Percentiles rank a stretch among this genome's conserved stretches.
Evolutionary conservation across 2,329 filamentous ascomycete species (phyloP).

Genomic region (Neonectria hederae): DNA sequence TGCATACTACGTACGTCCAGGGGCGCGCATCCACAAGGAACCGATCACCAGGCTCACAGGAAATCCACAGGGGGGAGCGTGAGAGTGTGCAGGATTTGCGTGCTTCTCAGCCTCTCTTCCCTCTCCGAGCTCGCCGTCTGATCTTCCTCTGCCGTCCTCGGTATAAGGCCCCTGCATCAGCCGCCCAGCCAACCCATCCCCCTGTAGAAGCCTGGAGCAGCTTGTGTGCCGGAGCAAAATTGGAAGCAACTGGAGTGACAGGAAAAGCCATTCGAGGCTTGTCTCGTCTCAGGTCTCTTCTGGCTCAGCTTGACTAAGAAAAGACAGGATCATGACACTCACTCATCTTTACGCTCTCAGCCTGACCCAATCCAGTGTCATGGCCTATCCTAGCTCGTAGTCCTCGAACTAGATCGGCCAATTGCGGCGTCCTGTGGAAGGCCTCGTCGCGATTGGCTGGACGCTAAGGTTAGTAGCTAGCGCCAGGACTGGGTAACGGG

Average conservation of each 20-base stretch:
- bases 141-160: background rate
- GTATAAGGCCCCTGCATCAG: constrained; percentile 15
- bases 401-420: constrained; percentile 17
- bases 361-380: background rate
- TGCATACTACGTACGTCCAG: background rate
- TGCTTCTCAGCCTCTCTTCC: constrained; percentile 3
- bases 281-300: constrained; percentile 15
- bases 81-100: constrained; percentile 1
- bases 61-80: background rate
- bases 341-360: background rate
- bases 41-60: background rate
- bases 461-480: background rate
- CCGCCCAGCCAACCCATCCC: constrained; percentile 13
- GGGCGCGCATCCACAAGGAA: constrained; percentile 6
- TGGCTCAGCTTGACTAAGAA: constrained; percentile 5
- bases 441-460: constrained; percentile 4
- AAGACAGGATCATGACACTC: background rate
- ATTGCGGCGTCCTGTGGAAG: constrained; percentile 11
- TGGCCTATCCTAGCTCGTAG: constrained; percentile 1
- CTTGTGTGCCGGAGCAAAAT: constrained; percentile 16
- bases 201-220: constrained; percentile 6
- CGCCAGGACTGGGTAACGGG: background rate
- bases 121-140: background rate
- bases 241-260: constrained; percentile 19
- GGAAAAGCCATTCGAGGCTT: background rate